phyloP scores from a whole-genome alignment of 2,329 filamentous ascomycete genomes.

The Esteya vermicola region DNA sequence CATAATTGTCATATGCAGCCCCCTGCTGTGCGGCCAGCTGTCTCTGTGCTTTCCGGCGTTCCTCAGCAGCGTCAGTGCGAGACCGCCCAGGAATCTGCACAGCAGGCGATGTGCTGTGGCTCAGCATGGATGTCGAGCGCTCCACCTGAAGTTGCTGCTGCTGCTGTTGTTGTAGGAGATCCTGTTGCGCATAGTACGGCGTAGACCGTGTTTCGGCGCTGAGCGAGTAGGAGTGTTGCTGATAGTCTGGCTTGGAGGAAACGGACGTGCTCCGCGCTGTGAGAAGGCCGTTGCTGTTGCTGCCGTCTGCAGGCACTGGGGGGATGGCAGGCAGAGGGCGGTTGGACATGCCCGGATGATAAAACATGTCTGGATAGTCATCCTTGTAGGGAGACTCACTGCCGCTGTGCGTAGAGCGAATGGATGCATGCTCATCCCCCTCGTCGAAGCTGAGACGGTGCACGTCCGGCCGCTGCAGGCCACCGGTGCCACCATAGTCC shows the following conservation, averaged over 20 bases:
- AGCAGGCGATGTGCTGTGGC: slow-evolving; percentile 65
- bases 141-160: slow-evolving; percentile 36
- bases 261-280: slow-evolving; percentile 25
- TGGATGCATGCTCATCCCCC: slow-evolving; percentile 61
- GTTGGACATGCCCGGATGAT: slow-evolving; percentile 65
- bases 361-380: slow-evolving; percentile 83
- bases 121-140: slow-evolving; percentile 70
- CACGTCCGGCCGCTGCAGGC: slow-evolving; percentile 59
- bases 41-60: slow-evolving; percentile 39
- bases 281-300: slow-evolving; percentile 30
- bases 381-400: slow-evolving; percentile 55
- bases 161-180: slow-evolving; percentile 32
- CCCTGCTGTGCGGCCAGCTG: slow-evolving; percentile 35
- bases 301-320: slow-evolving; percentile 42
- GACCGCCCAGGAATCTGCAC: slow-evolving; percentile 76
- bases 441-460: slow-evolving; percentile 83
- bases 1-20: slow-evolving; percentile 39
- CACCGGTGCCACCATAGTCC: slow-evolving; percentile 83
- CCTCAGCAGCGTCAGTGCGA: slow-evolving; percentile 81
- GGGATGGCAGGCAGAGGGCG: slow-evolving; percentile 51
- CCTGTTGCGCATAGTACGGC: slow-evolving; percentile 28
- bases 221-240: slow-evolving; percentile 35
- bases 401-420: slow-evolving; percentile 40
- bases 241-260: slow-evolving; percentile 30
- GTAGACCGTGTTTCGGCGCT: slow-evolving; percentile 30